Conservation (phyloP, 768 basidiomycete genomes). For the Rhodotorula babjevae region DNA sequence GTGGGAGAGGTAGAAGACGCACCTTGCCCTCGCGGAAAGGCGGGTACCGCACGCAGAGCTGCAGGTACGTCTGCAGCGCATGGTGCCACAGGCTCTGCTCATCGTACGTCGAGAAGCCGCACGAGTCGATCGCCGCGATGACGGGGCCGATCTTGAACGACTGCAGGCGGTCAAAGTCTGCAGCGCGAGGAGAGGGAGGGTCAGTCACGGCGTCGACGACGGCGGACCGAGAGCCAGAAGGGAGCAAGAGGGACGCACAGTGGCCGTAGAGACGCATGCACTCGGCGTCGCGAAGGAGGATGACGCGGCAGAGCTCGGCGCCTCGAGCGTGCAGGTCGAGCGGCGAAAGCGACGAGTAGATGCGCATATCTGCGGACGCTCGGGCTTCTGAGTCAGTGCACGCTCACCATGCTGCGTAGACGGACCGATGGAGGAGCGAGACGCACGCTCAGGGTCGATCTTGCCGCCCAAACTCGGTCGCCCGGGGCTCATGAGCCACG, state of each 20-base stretch:
- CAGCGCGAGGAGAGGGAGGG: no score
- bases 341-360: conserved; percentile 29
- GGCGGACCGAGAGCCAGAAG: neutral
- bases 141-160: conserved; percentile 16
- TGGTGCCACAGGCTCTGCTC: conserved; percentile 28
- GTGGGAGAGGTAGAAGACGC: neutral
- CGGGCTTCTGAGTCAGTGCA: neutral
- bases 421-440: neutral
- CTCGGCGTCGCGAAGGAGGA: conserved; percentile 13
- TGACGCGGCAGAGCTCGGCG: conserved; percentile 26
- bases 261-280: neutral
- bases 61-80: conserved; percentile 27
- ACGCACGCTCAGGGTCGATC: conserved; percentile 30
- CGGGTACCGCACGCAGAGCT: conserved; percentile 30
- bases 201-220: neutral
- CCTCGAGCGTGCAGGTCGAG: conserved; percentile 31
- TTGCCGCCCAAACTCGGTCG: neutral
- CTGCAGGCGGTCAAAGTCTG: conserved; percentile 25
- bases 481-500: conserved; percentile 14
- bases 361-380: conserved; percentile 23
- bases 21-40: conserved; percentile 18
- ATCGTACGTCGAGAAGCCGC: conserved; percentile 21
- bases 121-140: conserved; percentile 13
- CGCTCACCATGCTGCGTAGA: no score
- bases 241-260: conserved; percentile 2